Evolutionary conservation across 768 basidiomycete species (phyloP), one percentile per base, ranked within the genome.

Genomic region (Pholiota conissans): DNA sequence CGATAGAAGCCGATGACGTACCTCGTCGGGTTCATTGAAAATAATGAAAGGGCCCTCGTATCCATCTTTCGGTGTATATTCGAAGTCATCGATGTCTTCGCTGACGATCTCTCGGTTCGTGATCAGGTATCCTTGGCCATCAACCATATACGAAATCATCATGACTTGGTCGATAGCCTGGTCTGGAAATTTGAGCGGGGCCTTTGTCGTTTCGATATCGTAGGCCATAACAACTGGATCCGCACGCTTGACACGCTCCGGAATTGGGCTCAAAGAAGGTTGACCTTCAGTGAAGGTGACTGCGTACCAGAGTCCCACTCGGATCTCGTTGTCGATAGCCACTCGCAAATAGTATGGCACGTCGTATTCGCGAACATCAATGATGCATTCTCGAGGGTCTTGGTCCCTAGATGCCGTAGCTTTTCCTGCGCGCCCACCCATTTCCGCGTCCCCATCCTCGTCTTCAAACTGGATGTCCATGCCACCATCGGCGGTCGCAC

Each of bases 71-170:
- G 97, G 97, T 0, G 97, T 98, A 69, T 98, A 98, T 70, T 98
- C 97, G 66, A 99, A 98, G 70, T 99, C 91, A 40, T 97, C 95
- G 60, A 99, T 98, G 67, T 98, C 93, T 68, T 98, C 95, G 59
- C 90, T 87, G 57, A 98, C 93, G 50, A 98, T 98, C 63, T 99
- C 97, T 40, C 97, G 83, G 66, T 98, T 98, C 20, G 94, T 97
- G 72, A 99, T 98, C 60, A 99, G 84, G 69, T 91, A 99, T 0
- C 97, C 97, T 71, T 95, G 93, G 0, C 95, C 96, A 69, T 99
- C 97, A 16, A 99, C 79, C 95, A 99, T 98, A 74, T 98, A 99
- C 42, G 97, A 99, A 61, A 99, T 98, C 97, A 99, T 99, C 96
- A 99, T 99, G 65, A 99, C 94, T 70, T 98, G 95, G 76, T 98